Evolutionary conservation across 2,329 filamentous ascomycete genomes (phyloP).

Genomic region (Verticillium alfalfae): DNA sequence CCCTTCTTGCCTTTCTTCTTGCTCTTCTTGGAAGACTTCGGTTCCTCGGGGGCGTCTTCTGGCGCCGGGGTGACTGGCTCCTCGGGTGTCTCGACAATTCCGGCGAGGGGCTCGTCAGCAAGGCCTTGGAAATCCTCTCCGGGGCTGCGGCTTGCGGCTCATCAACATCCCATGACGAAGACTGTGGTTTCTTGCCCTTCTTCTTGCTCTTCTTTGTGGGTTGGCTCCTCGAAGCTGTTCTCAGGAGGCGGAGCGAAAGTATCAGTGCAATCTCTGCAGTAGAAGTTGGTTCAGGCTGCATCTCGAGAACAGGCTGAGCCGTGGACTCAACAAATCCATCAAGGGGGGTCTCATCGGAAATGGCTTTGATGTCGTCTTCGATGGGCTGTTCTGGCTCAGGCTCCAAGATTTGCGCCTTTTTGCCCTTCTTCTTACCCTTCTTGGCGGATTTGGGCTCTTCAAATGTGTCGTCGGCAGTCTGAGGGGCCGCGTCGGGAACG

Average conservation of each 20-base stretch:
- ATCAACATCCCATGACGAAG: neutral
- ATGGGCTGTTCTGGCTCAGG: neutral
- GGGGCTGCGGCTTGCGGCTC: neutral
- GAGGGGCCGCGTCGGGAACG: neutral
- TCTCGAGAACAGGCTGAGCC: slow-evolving; percentile 5
- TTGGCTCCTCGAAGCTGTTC: neutral
- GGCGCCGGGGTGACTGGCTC: neutral
- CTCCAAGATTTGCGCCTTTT: neutral
- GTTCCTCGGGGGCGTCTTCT: neutral
- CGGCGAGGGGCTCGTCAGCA: neutral
- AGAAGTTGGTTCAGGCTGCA: neutral
- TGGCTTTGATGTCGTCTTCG: neutral
- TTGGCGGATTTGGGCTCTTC: slow-evolving; percentile 3
- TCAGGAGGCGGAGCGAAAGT: neutral
- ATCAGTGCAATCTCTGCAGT: neutral
- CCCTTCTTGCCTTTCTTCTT: neutral
- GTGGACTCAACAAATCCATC: slow-evolving; percentile 3
- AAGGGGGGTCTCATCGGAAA: slow-evolving; percentile 11
- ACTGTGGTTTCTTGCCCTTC: slow-evolving; percentile 18
- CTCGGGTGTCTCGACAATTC: neutral
- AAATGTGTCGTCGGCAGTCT: slow-evolving; percentile 5
- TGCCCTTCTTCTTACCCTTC: slow-evolving; percentile 5
- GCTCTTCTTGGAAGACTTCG: neutral
- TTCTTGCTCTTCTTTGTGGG: slow-evolving; percentile 21
- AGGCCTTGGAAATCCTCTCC: neutral